These are phyloP conservation scores for Pseudogymnoascus sp. DNA, from an alignment of 2,329 filamentous ascomycete genomes.

Conservation along the genomic window DNA sequence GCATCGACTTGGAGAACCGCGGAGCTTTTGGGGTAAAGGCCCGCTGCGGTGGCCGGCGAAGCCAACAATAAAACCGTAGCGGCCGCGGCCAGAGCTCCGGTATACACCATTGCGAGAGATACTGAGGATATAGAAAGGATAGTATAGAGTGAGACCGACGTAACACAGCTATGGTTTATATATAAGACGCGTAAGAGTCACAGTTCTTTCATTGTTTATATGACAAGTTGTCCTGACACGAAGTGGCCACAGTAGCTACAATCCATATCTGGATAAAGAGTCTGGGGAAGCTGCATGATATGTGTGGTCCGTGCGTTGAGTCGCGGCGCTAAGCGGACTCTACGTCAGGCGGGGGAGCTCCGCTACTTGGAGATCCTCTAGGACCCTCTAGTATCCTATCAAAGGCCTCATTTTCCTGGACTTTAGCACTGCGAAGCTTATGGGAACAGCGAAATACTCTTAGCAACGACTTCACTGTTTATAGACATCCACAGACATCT, in stretches of 20 bases:
- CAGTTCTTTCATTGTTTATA: conserved; percentile 2
- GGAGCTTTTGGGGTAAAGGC: conserved; percentile 78
- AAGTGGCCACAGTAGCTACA: conserved; percentile 7
- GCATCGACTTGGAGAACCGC: conserved; percentile 75
- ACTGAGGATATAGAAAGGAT: neutral
- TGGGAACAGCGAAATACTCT: neutral
- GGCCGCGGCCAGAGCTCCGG: conserved; percentile 43
- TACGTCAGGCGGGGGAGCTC: conserved; percentile 7
- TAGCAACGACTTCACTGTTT: neutral
- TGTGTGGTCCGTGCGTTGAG: neutral
- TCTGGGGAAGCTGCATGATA: conserved; percentile 6
- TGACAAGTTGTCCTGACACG: neutral
- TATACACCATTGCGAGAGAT: conserved; percentile 41
- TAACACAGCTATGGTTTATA: conserved; percentile 1
- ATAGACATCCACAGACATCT: neutral
- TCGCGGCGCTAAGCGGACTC: neutral
- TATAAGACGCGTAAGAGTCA: neutral
- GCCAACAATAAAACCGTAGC: conserved; percentile 57
- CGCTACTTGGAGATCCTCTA: neutral
- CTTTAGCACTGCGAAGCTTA: neutral
- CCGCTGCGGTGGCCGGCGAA: conserved; percentile 56
- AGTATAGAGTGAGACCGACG: neutral
- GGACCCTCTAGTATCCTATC: neutral
- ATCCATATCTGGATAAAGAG: conserved; percentile 3
- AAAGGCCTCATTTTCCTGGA: neutral